phyloP scores from a whole-genome alignment of 176 grass and related monocot species.

The Otatea glauca region DNA sequence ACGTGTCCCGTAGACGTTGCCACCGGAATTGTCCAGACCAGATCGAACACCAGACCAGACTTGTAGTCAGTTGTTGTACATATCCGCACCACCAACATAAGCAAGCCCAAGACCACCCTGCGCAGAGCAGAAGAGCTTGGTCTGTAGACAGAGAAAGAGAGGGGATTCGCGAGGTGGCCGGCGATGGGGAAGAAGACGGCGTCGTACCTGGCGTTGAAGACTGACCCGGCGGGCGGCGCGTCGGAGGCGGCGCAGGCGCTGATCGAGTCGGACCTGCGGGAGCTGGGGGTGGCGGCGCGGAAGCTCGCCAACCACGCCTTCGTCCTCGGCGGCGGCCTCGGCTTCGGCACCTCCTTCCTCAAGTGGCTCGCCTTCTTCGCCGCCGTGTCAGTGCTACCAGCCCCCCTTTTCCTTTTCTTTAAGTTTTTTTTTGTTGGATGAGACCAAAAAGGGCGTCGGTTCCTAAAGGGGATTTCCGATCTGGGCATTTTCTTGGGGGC shows the following conservation, averaged over 20 bases:
- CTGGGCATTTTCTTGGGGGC: background rate
- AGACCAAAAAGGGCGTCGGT: background rate
- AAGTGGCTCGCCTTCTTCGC: slow-evolving; percentile 79
- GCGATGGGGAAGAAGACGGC: slow-evolving; percentile 40
- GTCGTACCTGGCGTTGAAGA: slow-evolving; percentile 62
- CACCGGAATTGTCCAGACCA: slow-evolving; percentile 33
- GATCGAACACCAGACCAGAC: background rate
- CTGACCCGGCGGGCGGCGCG: slow-evolving; percentile 44
- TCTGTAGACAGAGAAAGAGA: background rate
- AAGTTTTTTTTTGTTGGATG: background rate
- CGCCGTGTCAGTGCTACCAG: slow-evolving; percentile 58
- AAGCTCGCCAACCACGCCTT: slow-evolving; percentile 82
- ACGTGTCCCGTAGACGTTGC: slow-evolving; percentile 16
- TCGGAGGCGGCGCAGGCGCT: slow-evolving; percentile 50
- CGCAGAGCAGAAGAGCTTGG: slow-evolving; percentile 3
- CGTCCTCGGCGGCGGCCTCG: slow-evolving; percentile 62
- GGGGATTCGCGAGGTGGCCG: background rate
- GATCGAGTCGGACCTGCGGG: slow-evolving; percentile 82
- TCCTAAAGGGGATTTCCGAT: slow-evolving; percentile 19
- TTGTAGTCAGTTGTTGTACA: too few relatives aligned
- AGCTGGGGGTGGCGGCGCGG: slow-evolving; percentile 59
- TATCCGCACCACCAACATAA: background rate
- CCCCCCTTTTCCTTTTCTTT: background rate
- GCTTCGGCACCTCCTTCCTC: slow-evolving; percentile 67
- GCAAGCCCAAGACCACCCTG: background rate